A percentile compares a stretch with the other conserved stretches of the same genome.
Conservation (phyloP, 805 yeast genomes). For the Zygoascus bituminiphila region DNA sequence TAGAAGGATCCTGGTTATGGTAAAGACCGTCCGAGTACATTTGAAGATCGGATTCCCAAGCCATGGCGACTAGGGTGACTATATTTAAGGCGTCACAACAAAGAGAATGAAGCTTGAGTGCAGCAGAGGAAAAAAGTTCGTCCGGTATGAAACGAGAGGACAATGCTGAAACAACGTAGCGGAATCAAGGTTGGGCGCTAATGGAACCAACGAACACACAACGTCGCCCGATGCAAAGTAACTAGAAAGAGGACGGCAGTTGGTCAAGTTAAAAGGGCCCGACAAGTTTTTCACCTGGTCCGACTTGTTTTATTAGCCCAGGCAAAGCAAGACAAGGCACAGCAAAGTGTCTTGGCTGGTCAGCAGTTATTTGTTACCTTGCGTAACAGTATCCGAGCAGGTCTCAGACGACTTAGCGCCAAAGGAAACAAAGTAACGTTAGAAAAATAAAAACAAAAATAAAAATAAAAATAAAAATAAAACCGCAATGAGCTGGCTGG, state of each 20-base stretch:
- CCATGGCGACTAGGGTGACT: neutral
- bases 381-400: neutral
- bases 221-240: neutral
- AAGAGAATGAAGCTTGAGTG: neutral
- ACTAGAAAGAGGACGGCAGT: neutral
- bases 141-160: neutral
- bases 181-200: neutral
- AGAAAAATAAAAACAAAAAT: neutral
- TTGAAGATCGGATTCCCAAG: neutral
- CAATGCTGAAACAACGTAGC: neutral
- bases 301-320: neutral
- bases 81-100: neutral
- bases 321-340: no score
- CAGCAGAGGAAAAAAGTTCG: no score
- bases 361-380: neutral
- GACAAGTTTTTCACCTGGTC: neutral
- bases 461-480: neutral
- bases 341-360: no score
- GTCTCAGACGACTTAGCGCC: no score
- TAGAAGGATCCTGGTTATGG: neutral
- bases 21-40: neutral
- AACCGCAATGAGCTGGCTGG: neutral
- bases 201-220: neutral
- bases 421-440: no score
- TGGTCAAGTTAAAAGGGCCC: neutral